phyloP scores from a whole-genome alignment of 768 basidiomycete genomes.

The Brasilioporus rufonigricans region DNA sequence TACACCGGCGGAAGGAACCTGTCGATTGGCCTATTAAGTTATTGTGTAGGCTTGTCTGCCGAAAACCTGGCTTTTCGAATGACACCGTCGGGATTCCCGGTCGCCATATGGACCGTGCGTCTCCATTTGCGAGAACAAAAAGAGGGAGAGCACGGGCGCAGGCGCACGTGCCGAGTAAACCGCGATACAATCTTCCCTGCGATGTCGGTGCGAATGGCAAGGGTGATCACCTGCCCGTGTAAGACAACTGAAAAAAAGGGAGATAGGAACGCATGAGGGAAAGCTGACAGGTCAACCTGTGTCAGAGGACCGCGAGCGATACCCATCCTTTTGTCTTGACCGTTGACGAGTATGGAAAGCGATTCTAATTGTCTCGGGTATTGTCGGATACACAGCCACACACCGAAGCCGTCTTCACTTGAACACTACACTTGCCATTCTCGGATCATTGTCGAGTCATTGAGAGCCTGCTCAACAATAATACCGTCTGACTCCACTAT shows the following conservation, averaged over 20 bases:
- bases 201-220: background rate
- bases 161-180: background rate
- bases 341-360: background rate
- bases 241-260: background rate
- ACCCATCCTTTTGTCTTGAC: constrained; percentile 17
- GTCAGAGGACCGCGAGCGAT: too few relatives aligned
- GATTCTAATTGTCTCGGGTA: constrained; percentile 26
- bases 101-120: constrained; percentile 1
- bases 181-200: background rate
- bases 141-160: background rate
- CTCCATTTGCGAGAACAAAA: constrained; percentile 22
- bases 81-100: background rate
- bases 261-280: background rate
- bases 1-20: constrained; percentile 5
- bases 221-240: background rate
- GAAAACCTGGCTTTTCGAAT: background rate
- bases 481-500: background rate
- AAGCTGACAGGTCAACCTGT: background rate
- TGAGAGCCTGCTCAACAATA: constrained; percentile 1
- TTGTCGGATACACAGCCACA: constrained; percentile 20
- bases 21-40: background rate
- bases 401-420: too few relatives aligned
- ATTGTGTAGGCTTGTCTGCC: constrained; percentile 19
- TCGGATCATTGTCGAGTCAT: background rate
- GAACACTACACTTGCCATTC: constrained; percentile 27